A percentile compares a stretch with the other conserved stretches of the same genome.
phyloP scores from a whole-genome alignment of 352 stramenopile genomes.

The Globisporangium radiosum region DNA sequence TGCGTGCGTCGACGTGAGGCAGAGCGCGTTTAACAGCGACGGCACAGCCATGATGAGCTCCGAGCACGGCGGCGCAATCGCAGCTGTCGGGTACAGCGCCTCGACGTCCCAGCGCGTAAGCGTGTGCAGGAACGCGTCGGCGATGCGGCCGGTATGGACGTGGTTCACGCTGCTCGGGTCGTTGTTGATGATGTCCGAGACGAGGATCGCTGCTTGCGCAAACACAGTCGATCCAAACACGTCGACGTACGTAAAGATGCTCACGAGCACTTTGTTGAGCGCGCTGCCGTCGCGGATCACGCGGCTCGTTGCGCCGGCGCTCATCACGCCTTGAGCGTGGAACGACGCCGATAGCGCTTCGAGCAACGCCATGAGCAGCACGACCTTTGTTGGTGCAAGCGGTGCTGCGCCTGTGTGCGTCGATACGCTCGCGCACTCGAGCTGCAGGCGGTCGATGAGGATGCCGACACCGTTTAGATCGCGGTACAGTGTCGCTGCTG shows the following conservation, averaged over 20 bases:
- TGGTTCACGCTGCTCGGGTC: conserved; percentile 94
- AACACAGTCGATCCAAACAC: conserved; percentile 92
- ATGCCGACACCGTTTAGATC: conserved; percentile 84
- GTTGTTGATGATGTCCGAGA: conserved; percentile 97
- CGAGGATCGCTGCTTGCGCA: conserved; percentile 86
- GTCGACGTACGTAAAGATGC: conserved; percentile 88
- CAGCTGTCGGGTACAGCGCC: conserved; percentile 38
- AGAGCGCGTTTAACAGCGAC: conserved; percentile 90
- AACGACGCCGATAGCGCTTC: conserved; percentile 81
- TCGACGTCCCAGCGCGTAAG: conserved; percentile 78
- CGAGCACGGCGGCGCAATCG: conserved; percentile 73
- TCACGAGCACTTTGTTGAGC: conserved; percentile 84
- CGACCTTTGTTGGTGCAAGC: conserved; percentile 47
- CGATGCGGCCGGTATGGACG: conserved; percentile 90
- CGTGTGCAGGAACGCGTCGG: conserved; percentile 89
- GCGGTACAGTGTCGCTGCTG: conserved; percentile 64
- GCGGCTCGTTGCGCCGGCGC: conserved; percentile 71
- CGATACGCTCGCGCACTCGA: conserved; percentile 39
- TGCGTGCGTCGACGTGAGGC: conserved; percentile 89
- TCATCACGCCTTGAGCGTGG: conserved; percentile 86
- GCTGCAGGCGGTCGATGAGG: conserved; percentile 66
- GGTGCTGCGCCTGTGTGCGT: neutral
- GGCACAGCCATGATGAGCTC: conserved; percentile 94
- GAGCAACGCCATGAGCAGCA: conserved; percentile 65
- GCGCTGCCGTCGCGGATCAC: conserved; percentile 84